phyloP scores from a whole-genome alignment of 2,329 filamentous ascomycete species.

The Fusarium humuli region DNA sequence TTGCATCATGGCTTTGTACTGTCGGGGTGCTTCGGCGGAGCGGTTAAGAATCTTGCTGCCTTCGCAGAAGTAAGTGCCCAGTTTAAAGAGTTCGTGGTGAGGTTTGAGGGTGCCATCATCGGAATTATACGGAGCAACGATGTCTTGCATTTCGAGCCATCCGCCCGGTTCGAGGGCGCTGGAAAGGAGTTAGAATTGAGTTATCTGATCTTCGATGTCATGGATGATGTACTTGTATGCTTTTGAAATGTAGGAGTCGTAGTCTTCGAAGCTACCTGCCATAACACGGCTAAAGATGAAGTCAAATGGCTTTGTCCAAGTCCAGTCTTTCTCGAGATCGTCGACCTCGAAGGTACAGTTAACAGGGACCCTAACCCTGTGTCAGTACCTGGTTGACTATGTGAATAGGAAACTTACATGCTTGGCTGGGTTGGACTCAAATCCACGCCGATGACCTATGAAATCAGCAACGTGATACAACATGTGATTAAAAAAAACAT shows the following conservation, averaged over 20 bases:
- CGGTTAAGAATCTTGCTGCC: not conserved
- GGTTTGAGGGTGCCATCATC: not conserved
- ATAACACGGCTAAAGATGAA: not conserved
- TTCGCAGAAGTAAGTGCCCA: not conserved
- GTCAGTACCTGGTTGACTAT: not conserved
- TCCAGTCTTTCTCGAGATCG: conserved; percentile 23
- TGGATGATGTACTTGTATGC: not conserved
- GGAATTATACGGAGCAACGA: not conserved
- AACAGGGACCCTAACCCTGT: not conserved
- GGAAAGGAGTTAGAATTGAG: too few species aligned
- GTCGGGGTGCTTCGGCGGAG: not conserved
- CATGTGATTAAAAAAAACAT: not conserved
- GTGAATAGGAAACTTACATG: not conserved
- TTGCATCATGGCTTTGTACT: not conserved
- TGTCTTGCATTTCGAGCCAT: conserved; percentile 1
- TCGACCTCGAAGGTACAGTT: conserved; percentile 22
- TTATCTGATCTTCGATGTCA: too few species aligned
- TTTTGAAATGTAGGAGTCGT: not conserved
- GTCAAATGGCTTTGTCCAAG: not conserved
- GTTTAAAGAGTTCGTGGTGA: not conserved
- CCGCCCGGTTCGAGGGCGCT: not conserved
- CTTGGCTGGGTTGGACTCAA: conserved; percentile 15
- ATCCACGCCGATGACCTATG: conserved; percentile 19
- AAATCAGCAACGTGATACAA: not conserved
- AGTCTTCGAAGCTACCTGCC: not conserved